Evolutionary conservation across 768 basidiomycete genomes (phyloP), one percentile per base, ranked within the genome.

Genomic region (Russula virescens): DNA sequence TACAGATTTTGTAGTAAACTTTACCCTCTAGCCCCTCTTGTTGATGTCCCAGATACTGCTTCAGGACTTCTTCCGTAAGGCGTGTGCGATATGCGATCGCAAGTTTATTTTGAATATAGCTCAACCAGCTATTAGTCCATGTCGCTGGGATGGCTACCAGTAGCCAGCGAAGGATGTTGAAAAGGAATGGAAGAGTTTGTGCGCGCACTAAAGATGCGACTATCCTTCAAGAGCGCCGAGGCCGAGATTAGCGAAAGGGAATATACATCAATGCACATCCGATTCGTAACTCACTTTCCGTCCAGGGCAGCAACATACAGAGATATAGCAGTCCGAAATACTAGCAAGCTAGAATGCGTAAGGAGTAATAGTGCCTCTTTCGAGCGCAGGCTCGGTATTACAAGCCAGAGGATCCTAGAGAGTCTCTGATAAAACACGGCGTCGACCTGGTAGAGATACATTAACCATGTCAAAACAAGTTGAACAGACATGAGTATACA

Each of bases 281-380:
- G n/a, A n/a, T n/a, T n/a, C 51, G 45, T 56, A 26, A 63, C 68
- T 66, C 34, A 91, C 89, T 84, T 88, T 73, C 96, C 96, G 71
- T 98, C 96, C 52, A 98, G 80, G 23, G 89, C 84, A 7, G 96
- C 96, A 52, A 99, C 94, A 70, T 97, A 98, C 19, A 99, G 77
- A 18, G 92, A 95, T 50, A 98, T 87, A 1, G 91, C 87, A 4
- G 96, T 98, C 68, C 96, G 78, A 66, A 91, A 88, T 16, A 98
- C 80, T 58, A 99, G 82, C 61, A 99, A 80, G 69, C 86, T 85
- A 16, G 94, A 91, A 74, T 98, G 95, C 80, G 92, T 88, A 49
- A 86, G 75, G 18, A 99, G 81, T 54, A 98, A 82, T 57, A 90
- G 75, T 0, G 94, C 92, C 73, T 98, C 95, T 67, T 93, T 91